phyloP scores from a whole-genome alignment of 2,329 filamentous ascomycete genomes.

The Colletotrichum simmondsii region DNA sequence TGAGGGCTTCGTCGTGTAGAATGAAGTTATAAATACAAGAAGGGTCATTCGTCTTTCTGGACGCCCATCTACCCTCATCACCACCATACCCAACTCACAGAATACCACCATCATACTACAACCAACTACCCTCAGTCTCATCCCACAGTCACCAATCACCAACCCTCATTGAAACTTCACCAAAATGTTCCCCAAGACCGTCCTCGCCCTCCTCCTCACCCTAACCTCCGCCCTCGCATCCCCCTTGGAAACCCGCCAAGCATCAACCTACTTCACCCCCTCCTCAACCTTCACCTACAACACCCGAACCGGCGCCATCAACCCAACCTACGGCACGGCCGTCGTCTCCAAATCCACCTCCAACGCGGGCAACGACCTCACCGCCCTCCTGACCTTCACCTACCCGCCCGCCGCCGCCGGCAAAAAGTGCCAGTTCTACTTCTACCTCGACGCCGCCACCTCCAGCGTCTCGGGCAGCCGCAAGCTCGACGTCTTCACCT shows the following conservation, averaged over 20 bases:
- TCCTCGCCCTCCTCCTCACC: conserved; percentile 36
- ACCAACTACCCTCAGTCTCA: background rate
- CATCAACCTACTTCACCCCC: conserved; percentile 37
- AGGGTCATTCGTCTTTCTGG: no score
- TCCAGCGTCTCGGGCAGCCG: conserved; percentile 36
- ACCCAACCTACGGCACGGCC: conserved; percentile 23
- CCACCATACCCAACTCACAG: background rate
- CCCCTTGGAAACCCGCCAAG: conserved; percentile 34
- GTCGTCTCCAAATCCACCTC: conserved; percentile 36
- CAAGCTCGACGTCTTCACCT: conserved; percentile 43
- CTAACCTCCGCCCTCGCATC: conserved; percentile 36
- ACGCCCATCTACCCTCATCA: background rate
- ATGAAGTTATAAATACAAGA: background rate
- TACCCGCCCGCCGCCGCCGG: conserved; percentile 38
- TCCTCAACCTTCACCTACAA: conserved; percentile 39
- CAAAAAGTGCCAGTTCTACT: conserved; percentile 41
- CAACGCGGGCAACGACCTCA: conserved; percentile 41
- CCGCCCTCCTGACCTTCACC: conserved; percentile 43
- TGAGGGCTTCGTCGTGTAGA: background rate
- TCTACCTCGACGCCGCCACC: conserved; percentile 37
- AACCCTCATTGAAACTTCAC: background rate
- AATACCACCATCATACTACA: background rate
- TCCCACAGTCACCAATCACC: background rate
- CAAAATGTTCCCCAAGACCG: conserved; percentile 39
- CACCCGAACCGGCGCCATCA: conserved; percentile 38